These are phyloP conservation scores for Cordyceps sp. DNA, from an alignment of 2,329 filamentous ascomycete genomes.

Conservation along the genomic window DNA sequence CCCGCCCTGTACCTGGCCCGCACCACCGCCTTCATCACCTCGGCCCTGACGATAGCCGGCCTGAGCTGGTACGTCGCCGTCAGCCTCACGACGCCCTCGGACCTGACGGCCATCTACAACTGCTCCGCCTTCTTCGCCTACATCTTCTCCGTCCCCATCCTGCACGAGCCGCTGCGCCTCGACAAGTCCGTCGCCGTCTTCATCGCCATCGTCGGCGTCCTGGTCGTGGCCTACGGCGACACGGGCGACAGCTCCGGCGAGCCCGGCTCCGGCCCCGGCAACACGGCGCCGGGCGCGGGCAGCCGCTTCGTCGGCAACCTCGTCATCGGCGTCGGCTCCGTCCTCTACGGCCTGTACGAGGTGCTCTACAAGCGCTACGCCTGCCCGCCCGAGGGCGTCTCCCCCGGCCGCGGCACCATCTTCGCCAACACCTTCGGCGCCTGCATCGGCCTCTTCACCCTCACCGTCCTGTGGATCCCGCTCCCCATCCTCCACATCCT, in stretches of 20 bases:
- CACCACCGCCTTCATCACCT: constrained; percentile 70
- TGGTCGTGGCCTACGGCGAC: constrained; percentile 93
- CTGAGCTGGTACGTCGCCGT: constrained; percentile 94
- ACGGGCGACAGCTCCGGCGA: constrained; percentile 16
- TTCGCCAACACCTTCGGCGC: constrained; percentile 90
- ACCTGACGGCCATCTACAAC: constrained; percentile 97
- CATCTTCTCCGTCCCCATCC: constrained; percentile 79
- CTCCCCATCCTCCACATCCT: constrained; percentile 66
- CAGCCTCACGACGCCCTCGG: constrained; percentile 78
- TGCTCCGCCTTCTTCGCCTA: constrained; percentile 98
- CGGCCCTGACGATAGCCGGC: constrained; percentile 74
- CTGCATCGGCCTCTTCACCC: constrained; percentile 72
- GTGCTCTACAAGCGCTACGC: constrained; percentile 89
- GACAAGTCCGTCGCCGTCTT: constrained; percentile 79
- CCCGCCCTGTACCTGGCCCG: constrained; percentile 55
- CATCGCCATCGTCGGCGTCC: constrained; percentile 74
- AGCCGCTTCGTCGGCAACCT: constrained; percentile 72
- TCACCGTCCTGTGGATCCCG: constrained; percentile 81
- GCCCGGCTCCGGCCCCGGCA: background rate
- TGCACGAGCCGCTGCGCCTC: constrained; percentile 67
- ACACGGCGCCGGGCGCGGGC: constrained; percentile 21
- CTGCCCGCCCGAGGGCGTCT: constrained; percentile 80
- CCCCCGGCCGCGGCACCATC: constrained; percentile 75
- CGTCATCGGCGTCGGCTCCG: constrained; percentile 76
- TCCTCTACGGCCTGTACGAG: constrained; percentile 93